Evolutionary conservation across 176 grass and related monocot species (phyloP), one percentile per base, ranked within the genome.

Genomic region (Urochloa ruziziensis): DNA sequence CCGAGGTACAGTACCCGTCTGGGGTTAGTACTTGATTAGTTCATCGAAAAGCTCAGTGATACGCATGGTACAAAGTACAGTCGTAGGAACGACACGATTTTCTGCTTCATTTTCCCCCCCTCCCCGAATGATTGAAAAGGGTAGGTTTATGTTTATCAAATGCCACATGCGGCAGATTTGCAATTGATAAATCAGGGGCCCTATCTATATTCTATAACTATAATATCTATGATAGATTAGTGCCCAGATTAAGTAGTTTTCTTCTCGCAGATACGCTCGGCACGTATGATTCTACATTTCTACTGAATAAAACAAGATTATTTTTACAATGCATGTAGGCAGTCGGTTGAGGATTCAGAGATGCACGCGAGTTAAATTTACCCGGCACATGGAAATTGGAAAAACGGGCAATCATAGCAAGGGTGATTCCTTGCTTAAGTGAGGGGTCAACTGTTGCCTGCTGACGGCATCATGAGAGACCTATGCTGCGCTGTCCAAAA

Each of bases 401-500:
- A n/a, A n/a, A n/a, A 67, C 48, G 77, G 3, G 48, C 37, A 30
- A 48, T 70, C 72, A 73, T 59, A 32, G 49, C 62, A 21, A 15
- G 34, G 12, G 33, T 76, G 77, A 89, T 81, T 68, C 61, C 54
- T 85, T 85, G 82, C 71, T 70, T 86, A 77, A 77, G 83, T 51
- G 70, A 64, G 23, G 54, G 75, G 80, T 64, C 78, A 72, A 57
- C 23, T 77, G 27, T 42, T 27, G 28, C n/a, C 10, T 62, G 53
- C 53, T 0, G 82, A 89, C 16, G 70, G 43, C 51, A 76, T 81
- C 70, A 85, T 81, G 61, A 75, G 62, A 47, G 29, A 60, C 51
- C 68, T 51, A 25, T 60, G 59, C 76, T 23, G 69, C 27, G 42
- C 80, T 54, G 54, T 34, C 73, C 52, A 84, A 83, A 88, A 42